Conservation (phyloP, 768 basidiomycete genomes). For the Kwoniella europaea region DNA sequence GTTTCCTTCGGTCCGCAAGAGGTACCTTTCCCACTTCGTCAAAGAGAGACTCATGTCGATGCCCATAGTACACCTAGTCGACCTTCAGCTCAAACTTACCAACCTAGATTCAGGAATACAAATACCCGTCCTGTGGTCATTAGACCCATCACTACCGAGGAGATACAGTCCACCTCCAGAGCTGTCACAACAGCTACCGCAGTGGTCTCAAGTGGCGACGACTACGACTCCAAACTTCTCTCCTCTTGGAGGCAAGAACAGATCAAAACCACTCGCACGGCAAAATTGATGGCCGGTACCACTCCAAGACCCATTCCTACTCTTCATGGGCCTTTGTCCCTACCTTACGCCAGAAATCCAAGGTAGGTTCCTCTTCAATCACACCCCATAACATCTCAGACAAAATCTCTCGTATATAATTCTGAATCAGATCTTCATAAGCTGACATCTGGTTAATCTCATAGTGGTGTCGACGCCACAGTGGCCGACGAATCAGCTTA, state of each 20-base stretch:
- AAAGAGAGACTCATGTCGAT: constrained; percentile 8
- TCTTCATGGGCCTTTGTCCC: constrained; percentile 42
- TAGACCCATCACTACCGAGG: not conserved
- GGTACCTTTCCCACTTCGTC: constrained; percentile 30
- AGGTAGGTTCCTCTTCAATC: constrained; percentile 31
- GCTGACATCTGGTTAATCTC: constrained; percentile 10
- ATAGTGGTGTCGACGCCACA: constrained; percentile 47
- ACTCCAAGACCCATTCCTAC: constrained; percentile 32
- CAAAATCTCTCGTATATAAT: not conserved
- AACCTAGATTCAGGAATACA: not conserved
- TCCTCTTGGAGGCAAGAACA: constrained; percentile 44
- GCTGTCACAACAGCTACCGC: not conserved
- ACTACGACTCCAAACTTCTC: constrained; percentile 4
- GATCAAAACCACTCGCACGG: constrained; percentile 25
- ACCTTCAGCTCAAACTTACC: constrained; percentile 11
- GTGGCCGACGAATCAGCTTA: constrained; percentile 39
- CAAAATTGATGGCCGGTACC: constrained; percentile 26
- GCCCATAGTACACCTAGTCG: constrained; percentile 8
- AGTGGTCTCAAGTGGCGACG: not conserved
- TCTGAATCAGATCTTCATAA: not conserved
- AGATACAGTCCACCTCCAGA: not conserved
- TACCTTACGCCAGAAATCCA: constrained; percentile 53
- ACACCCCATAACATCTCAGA: not conserved
- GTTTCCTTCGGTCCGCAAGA: constrained; percentile 30
- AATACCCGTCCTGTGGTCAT: not conserved